Percentiles rank a stretch among this genome's conserved stretches.
phyloP scores from a whole-genome alignment of 352 stramenopile genomes.

The Pythium plurisporium region DNA sequence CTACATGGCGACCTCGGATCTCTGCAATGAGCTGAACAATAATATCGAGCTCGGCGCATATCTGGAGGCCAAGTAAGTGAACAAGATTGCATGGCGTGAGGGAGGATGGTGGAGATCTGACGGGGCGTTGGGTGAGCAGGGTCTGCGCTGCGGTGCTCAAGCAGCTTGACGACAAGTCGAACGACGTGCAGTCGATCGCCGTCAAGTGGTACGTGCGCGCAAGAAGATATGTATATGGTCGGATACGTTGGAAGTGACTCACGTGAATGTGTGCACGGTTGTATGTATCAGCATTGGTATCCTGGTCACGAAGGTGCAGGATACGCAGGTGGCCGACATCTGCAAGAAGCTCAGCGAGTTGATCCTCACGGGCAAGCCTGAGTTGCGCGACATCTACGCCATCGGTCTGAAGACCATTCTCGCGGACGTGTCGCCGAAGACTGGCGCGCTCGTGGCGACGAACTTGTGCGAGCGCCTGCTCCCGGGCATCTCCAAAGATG shows the following conservation, averaged over 20 bases:
- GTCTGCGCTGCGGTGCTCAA: slow-evolving; percentile 95
- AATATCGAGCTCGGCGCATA: slow-evolving; percentile 86
- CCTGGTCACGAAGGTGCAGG: slow-evolving; percentile 95
- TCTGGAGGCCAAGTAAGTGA: slow-evolving; percentile 82
- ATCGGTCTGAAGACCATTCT: slow-evolving; percentile 98
- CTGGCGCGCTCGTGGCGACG: slow-evolving; percentile 83
- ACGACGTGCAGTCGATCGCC: slow-evolving; percentile 96
- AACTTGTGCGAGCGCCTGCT: slow-evolving; percentile 67
- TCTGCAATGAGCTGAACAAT: slow-evolving; percentile 95
- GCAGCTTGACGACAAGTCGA: slow-evolving; percentile 97
- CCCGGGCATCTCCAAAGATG: slow-evolving; percentile 52
- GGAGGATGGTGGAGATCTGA: background rate
- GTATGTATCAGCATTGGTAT: slow-evolving; percentile 80
- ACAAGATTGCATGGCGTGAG: no score
- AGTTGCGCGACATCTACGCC: slow-evolving; percentile 98
- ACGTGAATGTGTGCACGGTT: background rate
- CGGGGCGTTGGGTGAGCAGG: slow-evolving; percentile 25
- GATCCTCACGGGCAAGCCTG: slow-evolving; percentile 94
- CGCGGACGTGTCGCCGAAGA: slow-evolving; percentile 89
- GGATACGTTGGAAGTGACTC: background rate
- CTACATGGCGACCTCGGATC: slow-evolving; percentile 99
- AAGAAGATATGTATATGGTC: background rate
- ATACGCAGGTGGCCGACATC: slow-evolving; percentile 95
- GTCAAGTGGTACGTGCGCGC: slow-evolving; percentile 79
- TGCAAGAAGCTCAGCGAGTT: slow-evolving; percentile 95